Evolutionary conservation across 2,329 filamentous ascomycete species (phyloP), one percentile per base, ranked within the genome.

Genomic region (Coniochaeta prunicola): DNA sequence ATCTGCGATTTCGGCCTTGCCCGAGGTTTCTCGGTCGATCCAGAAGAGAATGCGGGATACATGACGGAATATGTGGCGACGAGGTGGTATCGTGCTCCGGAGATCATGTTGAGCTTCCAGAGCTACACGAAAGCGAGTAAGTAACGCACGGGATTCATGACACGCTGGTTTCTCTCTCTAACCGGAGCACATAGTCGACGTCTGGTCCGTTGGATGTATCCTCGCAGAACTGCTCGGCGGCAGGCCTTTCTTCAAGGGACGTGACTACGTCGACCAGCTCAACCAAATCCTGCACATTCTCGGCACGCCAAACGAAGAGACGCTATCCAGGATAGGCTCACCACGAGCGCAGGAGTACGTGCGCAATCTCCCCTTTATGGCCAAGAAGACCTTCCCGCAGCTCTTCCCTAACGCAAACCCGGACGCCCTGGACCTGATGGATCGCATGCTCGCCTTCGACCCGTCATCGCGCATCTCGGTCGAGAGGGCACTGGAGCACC

Each of bases 41-140:
- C 94, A 1, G 91, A 99, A 74, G 93, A 99, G 77, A 97, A 97
- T 72, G 94, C 94, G 19, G 94, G 94, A 24, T 99, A 97, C 77
- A 97, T 99, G 94, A 99, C 94, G 12, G 94, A 99, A 77, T 99
- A 99, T 70, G 94, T 99, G 59, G 94, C 94, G 56, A 99, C 94
- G 57, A 85, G 94, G 78, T 99, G 94, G 94, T 99, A 86, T 69
- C 81, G 83, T 76, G 94, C 94, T 3, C 94, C 94, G 5, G 94
- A 99, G 76, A 99, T 99, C 68, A 99, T 99, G 94, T 80, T 99
- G 74, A 97, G 92, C 80, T 99, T 99, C 85, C 93, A 97, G 77
- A 97, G 92, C 79, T 99, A 99, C 76, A 99, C 94, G 69, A 99
- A 99, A 91, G 94, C 94, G 67, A 99, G 94, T 97, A 86, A 59